Evolutionary conservation across 2,329 filamentous ascomycete genomes (phyloP).

Genomic region (Hypoxylon sp.): DNA sequence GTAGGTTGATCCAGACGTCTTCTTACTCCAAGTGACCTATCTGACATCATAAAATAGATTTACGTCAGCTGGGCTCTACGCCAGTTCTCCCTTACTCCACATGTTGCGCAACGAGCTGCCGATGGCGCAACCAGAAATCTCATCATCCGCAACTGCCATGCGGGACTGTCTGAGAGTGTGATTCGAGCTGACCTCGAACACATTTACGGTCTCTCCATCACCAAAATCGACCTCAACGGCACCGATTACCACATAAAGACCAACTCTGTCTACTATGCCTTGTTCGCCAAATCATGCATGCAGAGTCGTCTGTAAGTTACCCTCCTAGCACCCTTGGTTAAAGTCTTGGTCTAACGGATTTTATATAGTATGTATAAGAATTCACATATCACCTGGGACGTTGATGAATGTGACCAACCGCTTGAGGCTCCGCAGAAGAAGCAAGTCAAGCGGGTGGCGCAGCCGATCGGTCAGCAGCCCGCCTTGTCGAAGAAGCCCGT

Average conservation of each 20-base stretch:
- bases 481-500: slow-evolving; percentile 23
- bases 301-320: slow-evolving; percentile 69
- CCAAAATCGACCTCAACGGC: slow-evolving; percentile 72
- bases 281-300: slow-evolving; percentile 85
- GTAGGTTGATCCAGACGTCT: slow-evolving; percentile 62
- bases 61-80: slow-evolving; percentile 78
- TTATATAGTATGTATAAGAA: slow-evolving; percentile 74
- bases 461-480: not conserved
- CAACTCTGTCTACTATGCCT: slow-evolving; percentile 82
- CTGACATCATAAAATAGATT: slow-evolving; percentile 64
- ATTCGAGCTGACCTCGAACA: slow-evolving; percentile 84
- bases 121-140: slow-evolving; percentile 81
- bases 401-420: slow-evolving; percentile 79
- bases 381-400: slow-evolving; percentile 77
- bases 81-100: slow-evolving; percentile 75
- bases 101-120: slow-evolving; percentile 75
- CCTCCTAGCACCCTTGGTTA: slow-evolving; percentile 4
- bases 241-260: slow-evolving; percentile 78
- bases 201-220: slow-evolving; percentile 82
- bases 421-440: slow-evolving; percentile 58
- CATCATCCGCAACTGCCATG: slow-evolving; percentile 72
- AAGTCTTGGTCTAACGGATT: slow-evolving; percentile 50
- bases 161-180: slow-evolving; percentile 71
- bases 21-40: slow-evolving; percentile 23
- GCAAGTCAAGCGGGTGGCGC: not conserved